Percentiles rank a stretch among this genome's conserved stretches.
These are phyloP conservation scores for Madurella mycetomatis DNA, from an alignment of 2,329 filamentous ascomycete genomes.

Conservation along the genomic window DNA sequence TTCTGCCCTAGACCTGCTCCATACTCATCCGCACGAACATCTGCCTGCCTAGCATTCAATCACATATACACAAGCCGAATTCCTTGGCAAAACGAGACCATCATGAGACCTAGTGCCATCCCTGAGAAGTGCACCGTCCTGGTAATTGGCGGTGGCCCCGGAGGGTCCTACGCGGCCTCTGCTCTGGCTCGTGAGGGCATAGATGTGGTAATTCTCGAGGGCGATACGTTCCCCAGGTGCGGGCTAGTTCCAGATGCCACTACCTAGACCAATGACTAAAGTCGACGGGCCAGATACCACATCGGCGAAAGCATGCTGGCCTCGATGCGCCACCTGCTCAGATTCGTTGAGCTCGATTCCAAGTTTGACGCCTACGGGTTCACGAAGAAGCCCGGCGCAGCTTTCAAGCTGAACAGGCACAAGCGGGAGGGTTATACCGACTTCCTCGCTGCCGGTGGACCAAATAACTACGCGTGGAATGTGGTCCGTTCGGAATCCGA, in stretches of 20 bases:
- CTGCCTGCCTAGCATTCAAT: too few species aligned
- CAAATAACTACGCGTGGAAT: constrained; percentile 40
- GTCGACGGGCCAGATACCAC: constrained; percentile 31
- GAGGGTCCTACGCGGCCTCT: constrained; percentile 41
- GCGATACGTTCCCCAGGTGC: constrained; percentile 30
- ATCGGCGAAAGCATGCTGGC: constrained; percentile 36
- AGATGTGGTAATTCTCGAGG: constrained; percentile 41
- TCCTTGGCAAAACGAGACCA: not conserved
- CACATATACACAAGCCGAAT: too few species aligned
- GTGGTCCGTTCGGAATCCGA: constrained; percentile 43
- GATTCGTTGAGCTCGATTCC: constrained; percentile 40
- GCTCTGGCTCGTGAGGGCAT: constrained; percentile 43
- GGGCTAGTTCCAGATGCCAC: not conserved
- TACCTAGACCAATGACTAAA: constrained; percentile 9
- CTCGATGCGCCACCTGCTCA: constrained; percentile 38
- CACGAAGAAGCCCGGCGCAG: constrained; percentile 35
- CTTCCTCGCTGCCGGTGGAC: constrained; percentile 37
- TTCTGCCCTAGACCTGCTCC: too few species aligned
- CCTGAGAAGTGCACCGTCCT: constrained; percentile 34
- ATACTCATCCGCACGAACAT: too few species aligned
- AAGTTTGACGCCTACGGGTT: constrained; percentile 40
- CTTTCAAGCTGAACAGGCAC: constrained; percentile 35
- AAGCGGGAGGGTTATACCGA: constrained; percentile 36
- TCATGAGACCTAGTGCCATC: constrained; percentile 9
- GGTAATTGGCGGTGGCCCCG: constrained; percentile 43